Evolutionary conservation across 176 grass and related monocot genomes (phyloP), one percentile per base, ranked within the genome.

Genomic region (Aegilops tauschii): DNA sequence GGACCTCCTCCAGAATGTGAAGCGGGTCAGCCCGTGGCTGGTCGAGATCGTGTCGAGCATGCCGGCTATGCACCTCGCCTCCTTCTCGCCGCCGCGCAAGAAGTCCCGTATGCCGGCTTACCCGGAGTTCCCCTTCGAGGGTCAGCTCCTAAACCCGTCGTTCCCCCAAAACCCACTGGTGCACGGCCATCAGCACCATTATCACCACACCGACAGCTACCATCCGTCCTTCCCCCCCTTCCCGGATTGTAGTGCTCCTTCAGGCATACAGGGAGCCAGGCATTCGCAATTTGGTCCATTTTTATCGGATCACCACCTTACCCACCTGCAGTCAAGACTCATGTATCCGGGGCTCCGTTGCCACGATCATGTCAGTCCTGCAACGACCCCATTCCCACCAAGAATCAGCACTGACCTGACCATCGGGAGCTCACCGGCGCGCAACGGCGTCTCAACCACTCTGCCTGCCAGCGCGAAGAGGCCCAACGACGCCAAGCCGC

Each of bases 191-290:
- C 76, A 35, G 28, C 75, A 61, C 68, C 66, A 79, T 31, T 80
- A 76, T 76, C 47, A 76, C 9, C 35, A 85, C 78, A 23, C 32
- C 45, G 44, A 56, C 12, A 36, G 45, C 80, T 37, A 82, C 23
- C 23, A 65, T 74, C 82, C 91, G 21, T 86, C 87, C 9, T 65
- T 91, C 86, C 73, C 88, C 74, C 83, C 84, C 17, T 89, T 87
- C 84, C 87, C 75, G 78, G 74, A 87, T 79, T 84, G 80, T 62
- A 90, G 74, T 49, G 88, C 90, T 95, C 85, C 90, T 84, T 91
- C 96, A 94, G 92, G 86, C 90, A 96, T 96, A 96, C 94, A 99
- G 97, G 97, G 94, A 99, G 92, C 92, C 97, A 99, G 97, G 94
- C 97, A 98, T 88, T 56, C 90, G 80, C 88, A 85, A 81, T 93